phyloP scores from a whole-genome alignment of 2,329 filamentous ascomycete species.

The Incumbomyces lentus region DNA sequence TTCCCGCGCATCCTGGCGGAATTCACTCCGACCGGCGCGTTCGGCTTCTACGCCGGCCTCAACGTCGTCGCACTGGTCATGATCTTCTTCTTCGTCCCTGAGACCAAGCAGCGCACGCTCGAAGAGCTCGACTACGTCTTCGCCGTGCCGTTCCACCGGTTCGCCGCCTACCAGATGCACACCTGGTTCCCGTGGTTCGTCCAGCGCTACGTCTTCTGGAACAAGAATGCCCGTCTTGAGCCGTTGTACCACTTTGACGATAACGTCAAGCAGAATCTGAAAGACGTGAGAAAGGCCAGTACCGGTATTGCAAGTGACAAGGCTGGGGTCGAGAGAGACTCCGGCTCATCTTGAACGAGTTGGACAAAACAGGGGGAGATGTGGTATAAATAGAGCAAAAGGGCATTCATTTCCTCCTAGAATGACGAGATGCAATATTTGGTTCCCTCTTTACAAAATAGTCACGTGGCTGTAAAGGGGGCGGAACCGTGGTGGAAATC shows the following conservation, averaged over 20 bases:
- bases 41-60: slow-evolving; percentile 40
- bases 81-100: slow-evolving; percentile 48
- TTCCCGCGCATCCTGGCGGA: slow-evolving; percentile 35
- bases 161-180: slow-evolving; percentile 30
- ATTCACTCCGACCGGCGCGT: slow-evolving; percentile 27
- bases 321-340: too few relatives aligned
- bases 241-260: slow-evolving; percentile 46
- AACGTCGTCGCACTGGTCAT: slow-evolving; percentile 48
- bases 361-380: too few relatives aligned
- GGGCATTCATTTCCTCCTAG: too few relatives aligned
- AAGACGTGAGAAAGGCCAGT: too few relatives aligned
- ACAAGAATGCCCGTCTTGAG: slow-evolving; percentile 23
- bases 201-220: slow-evolving; percentile 33
- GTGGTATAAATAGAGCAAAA: too few relatives aligned
- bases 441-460: too few relatives aligned
- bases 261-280: neutral
- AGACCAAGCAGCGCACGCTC: slow-evolving; percentile 33
- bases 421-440: too few relatives aligned
- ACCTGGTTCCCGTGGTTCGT: slow-evolving; percentile 38
- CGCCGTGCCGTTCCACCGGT: slow-evolving; percentile 32
- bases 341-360: too few relatives aligned
- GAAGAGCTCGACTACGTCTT: slow-evolving; percentile 37
- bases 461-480: too few relatives aligned
- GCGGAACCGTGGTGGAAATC: too few relatives aligned
- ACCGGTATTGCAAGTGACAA: too few relatives aligned